Evolutionary conservation across 108 stramenopile genomes (phyloP).

Genomic region (Mediolabrus comicus): DNA sequence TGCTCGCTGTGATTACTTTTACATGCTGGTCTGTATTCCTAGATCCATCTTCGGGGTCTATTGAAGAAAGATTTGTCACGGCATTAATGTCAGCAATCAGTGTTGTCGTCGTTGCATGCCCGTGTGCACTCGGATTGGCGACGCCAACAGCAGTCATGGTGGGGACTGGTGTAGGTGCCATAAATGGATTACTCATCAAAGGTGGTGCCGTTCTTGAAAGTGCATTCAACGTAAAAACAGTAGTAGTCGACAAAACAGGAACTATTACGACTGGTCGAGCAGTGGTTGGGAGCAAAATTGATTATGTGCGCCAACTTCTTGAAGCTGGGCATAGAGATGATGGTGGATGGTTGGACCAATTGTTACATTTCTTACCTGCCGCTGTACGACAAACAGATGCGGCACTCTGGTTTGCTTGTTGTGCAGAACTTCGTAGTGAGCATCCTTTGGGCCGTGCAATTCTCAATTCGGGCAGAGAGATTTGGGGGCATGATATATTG

Average conservation of each 20-base stretch:
- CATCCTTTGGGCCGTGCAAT: conserved; percentile 85
- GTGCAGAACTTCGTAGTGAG: conserved; percentile 79
- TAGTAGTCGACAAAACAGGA: conserved; percentile 99
- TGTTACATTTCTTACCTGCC: conserved; percentile 42
- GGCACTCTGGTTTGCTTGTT: conserved; percentile 72
- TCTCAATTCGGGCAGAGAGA: conserved; percentile 60
- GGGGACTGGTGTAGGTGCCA: conserved; percentile 95
- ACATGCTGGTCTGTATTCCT: conserved; percentile 54
- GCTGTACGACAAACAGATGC: conserved; percentile 31
- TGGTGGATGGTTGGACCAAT: conserved; percentile 29
- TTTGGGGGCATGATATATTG: conserved; percentile 52
- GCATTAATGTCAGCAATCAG: conserved; percentile 72
- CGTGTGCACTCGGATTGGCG: conserved; percentile 95
- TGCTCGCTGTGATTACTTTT: conserved; percentile 72
- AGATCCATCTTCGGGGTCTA: conserved; percentile 36
- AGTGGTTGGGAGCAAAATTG: conserved; percentile 64
- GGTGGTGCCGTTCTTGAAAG: conserved; percentile 94
- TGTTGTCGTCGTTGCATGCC: conserved; percentile 96
- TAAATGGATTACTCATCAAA: conserved; percentile 95
- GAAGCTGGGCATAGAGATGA: background rate
- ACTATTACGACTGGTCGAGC: conserved; percentile 92
- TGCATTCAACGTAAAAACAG: conserved; percentile 77
- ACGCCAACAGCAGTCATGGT: conserved; percentile 99
- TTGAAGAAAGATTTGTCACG: conserved; percentile 54
- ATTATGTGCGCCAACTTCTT: conserved; percentile 24